Base-by-base conservation (phyloP, 2,329 filamentous ascomycete species). In the Xylariomycetidae sp. region DNA sequence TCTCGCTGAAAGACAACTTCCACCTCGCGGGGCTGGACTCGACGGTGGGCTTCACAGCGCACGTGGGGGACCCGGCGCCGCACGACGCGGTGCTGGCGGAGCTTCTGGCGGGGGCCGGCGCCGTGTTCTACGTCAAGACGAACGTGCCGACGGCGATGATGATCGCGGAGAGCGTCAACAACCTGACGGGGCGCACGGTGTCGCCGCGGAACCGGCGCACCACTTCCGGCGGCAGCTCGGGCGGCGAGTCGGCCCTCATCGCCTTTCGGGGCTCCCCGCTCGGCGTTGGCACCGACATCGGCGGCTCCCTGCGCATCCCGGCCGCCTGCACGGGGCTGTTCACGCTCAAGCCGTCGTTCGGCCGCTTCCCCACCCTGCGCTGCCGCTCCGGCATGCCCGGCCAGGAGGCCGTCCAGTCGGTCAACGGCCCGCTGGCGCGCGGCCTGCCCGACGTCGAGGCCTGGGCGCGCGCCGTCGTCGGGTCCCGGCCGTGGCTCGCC, bases 1-100 rank as follows among this genome's bases (percentile, higher is more conserved):
- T 81, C 19, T 77, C 78, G 0, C 66, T 87, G 29, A 87, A 87
- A 49, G 82, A 86, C 58, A 78, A 80, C 49, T 80, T 85, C 63
- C 71, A 83, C 37, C 59, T 83, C 10, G 52, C 56, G 2, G 76
- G 76, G 5, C 64, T 76, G 10, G 76, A 80, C 41, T 64, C 74
- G 15, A 79, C 76, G 0, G 67, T 81, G 1, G 81, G 82, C 5
- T 80, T 87, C 40, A 70, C 72, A 0, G 70, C 71, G 1, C 68
- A 81, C 36, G 74, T 79, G 4, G 68, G 70, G 24, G 64, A 79
- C 28, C 76, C 80, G 0, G 76, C 66, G 0, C 35, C 49, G 3
- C 39, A 52, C 6, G 66, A 72, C 18, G 50, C 66, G 4, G 49
- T 58, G 4, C 54, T 71, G 0, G 61, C 58, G 1, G 43, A 53